These are phyloP conservation scores for Sporisorium graminicola DNA, from an alignment of 1,284 basidiomycete species.

Conservation along the genomic window DNA sequence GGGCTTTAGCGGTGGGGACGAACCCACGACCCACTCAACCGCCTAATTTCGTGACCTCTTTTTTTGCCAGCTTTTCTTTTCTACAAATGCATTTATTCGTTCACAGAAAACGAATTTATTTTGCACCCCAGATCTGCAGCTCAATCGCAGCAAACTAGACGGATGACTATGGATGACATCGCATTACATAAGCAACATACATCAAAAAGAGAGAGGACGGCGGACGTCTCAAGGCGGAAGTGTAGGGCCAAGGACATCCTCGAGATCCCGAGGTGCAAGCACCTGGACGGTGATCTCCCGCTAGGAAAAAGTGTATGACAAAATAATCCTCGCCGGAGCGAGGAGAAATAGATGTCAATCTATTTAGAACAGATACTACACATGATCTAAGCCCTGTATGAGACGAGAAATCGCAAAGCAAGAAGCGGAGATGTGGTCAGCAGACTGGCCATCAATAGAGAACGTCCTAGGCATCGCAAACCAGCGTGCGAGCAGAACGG, in stretches of 20 bases:
- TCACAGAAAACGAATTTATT: neutral
- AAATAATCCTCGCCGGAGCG: slow-evolving; percentile 52
- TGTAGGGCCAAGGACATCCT: slow-evolving; percentile 61
- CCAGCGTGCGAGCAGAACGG: neutral
- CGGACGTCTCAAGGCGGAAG: slow-evolving; percentile 57
- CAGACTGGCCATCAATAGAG: neutral
- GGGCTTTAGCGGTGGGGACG: neutral
- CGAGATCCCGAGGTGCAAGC: slow-evolving; percentile 52
- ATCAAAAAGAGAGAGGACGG: slow-evolving; percentile 42
- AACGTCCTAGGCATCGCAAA: neutral
- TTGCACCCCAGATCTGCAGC: too few species aligned
- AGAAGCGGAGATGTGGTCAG: slow-evolving; percentile 23
- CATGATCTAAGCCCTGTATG: slow-evolving; percentile 62
- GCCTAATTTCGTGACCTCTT: slow-evolving; percentile 2
- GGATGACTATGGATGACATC: too few species aligned
- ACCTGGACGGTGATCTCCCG: slow-evolving; percentile 46
- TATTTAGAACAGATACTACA: slow-evolving; percentile 66
- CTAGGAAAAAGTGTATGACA: slow-evolving; percentile 56
- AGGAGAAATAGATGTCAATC: slow-evolving; percentile 60
- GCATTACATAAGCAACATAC: slow-evolving; percentile 35
- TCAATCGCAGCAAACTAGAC: too few species aligned
- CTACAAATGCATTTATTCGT: neutral
- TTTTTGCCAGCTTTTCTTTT: neutral
- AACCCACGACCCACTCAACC: neutral
- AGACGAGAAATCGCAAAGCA: slow-evolving; percentile 8